Evolutionary conservation across 108 stramenopile genomes (phyloP).

Genomic region (Pseudonitzschia pungens): DNA sequence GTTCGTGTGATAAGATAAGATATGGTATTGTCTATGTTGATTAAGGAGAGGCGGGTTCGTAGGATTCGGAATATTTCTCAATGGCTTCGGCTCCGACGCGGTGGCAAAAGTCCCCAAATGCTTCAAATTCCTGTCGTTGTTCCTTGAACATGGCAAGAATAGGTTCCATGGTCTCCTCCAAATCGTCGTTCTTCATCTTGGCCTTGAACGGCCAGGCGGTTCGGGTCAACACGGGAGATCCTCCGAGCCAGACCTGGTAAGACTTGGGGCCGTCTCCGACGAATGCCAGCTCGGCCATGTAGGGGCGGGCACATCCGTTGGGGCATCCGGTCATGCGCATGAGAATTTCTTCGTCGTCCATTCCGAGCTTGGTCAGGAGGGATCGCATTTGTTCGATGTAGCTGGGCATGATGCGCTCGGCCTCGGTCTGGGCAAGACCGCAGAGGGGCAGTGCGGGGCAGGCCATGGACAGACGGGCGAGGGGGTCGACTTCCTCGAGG

Average conservation of each 20-base stretch:
- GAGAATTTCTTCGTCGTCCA: constrained; percentile 91
- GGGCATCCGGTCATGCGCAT: constrained; percentile 99
- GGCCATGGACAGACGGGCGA: constrained; percentile 89
- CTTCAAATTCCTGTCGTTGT: constrained; percentile 80
- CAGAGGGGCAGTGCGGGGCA: constrained; percentile 97
- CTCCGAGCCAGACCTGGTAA: constrained; percentile 97
- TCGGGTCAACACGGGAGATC: constrained; percentile 89
- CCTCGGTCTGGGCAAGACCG: constrained; percentile 96
- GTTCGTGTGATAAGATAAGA: background rate
- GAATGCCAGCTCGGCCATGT: constrained; percentile 99
- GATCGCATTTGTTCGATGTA: constrained; percentile 85
- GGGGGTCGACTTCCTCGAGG: constrained; percentile 89
- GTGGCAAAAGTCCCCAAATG: constrained; percentile 91
- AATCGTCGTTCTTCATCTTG: constrained; percentile 74
- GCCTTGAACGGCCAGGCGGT: constrained; percentile 91
- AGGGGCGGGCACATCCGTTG: constrained; percentile 97
- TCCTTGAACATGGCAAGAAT: constrained; percentile 86
- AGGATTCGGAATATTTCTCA: constrained; percentile 54
- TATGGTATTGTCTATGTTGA: background rate
- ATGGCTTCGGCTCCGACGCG: constrained; percentile 83
- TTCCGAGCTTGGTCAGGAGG: constrained; percentile 79
- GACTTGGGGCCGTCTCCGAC: constrained; percentile 94
- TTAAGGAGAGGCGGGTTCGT: background rate
- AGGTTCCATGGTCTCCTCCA: constrained; percentile 88
- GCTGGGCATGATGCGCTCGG: constrained; percentile 91